phyloP scores from a whole-genome alignment of 2,329 filamentous ascomycete genomes.

The Ilyonectria sp. region DNA sequence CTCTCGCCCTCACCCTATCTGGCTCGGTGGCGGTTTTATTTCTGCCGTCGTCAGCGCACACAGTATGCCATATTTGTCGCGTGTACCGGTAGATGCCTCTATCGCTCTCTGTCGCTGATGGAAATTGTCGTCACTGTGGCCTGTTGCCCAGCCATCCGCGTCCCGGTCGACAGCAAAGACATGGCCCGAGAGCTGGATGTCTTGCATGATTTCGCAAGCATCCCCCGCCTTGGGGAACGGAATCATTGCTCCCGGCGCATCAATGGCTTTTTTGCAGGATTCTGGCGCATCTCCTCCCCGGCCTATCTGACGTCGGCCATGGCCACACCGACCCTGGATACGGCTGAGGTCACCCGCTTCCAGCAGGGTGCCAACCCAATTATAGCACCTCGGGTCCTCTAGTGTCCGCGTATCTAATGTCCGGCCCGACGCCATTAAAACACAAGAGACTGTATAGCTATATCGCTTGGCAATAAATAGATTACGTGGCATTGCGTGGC shows the following conservation, averaged over 20 bases:
- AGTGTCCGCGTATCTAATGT: slow-evolving; percentile 28
- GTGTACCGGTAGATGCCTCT: not conserved
- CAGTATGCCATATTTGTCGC: too few relatives aligned
- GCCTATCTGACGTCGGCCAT: slow-evolving; percentile 10
- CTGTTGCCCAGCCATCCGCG: not conserved
- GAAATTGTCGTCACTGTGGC: not conserved
- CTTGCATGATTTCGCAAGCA: slow-evolving; percentile 22
- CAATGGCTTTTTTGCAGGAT: slow-evolving; percentile 15
- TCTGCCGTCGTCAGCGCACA: not conserved
- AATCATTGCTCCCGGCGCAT: slow-evolving; percentile 21
- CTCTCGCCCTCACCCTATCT: not conserved
- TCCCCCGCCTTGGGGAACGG: slow-evolving; percentile 11
- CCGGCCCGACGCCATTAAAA: slow-evolving; percentile 28
- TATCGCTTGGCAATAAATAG: slow-evolving; percentile 31
- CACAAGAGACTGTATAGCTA: slow-evolving; percentile 20
- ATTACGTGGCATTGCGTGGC: slow-evolving; percentile 45
- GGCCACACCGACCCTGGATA: slow-evolving; percentile 19
- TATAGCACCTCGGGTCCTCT: slow-evolving; percentile 36
- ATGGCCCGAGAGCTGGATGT: slow-evolving; percentile 19
- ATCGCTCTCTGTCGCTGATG: not conserved
- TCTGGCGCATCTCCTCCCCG: slow-evolving; percentile 19
- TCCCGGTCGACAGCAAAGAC: not conserved
- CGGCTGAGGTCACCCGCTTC: slow-evolving; percentile 21
- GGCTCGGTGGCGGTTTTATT: not conserved
- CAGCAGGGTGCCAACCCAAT: slow-evolving; percentile 36